Evolutionary conservation across 2,329 filamentous ascomycete species (phyloP), one percentile per base, ranked within the genome.

Genomic region (Coniochaeta prunicola): DNA sequence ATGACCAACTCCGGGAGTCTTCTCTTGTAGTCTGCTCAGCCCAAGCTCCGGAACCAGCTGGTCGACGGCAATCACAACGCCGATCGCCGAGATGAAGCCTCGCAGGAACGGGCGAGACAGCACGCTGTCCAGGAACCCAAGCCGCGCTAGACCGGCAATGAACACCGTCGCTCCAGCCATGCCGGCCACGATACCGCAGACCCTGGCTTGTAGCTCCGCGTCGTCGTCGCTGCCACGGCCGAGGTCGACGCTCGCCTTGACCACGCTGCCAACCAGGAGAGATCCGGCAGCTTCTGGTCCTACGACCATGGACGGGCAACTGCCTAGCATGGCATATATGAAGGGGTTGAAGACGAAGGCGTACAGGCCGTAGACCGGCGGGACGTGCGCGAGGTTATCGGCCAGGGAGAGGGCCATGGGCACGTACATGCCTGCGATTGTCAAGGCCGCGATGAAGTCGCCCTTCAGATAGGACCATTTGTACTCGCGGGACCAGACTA

Each of bases 391-490:
- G 45, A 99, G 85, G 69, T 97, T 97, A 42, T 91, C 86, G 58
- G 94, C 92, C 63, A 96, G 88, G 0, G 94, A 97, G 15, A 99
- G 82, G 0, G 92, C 89, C 92, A 99, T 97, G 57, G 94, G 94
- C 38, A 99, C 89, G 72, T 99, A 99, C 76, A 99, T 94, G 28
- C 92, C 96, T n/a, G 93, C 91, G 77, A 99, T 88, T n/a, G 94
- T 97, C 62, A 97, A 72, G 55, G 93, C 92, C 9, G 93, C 89
- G 15, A 96, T 79, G 19, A 97, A 76, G 72, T 99, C 94, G 54
- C 94, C 94, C 65, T 88, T 85, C 54, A 97, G 73, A 73, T 90
- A 96, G 3, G 85, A 83, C 81, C 85, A 87, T 65, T 83, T 85
- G 74, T 99, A 99, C 74, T 96, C 91, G 57, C 80, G 81, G 62